Conservation (phyloP, 306 rosid genomes). For the Sophora flavescens region DNA sequence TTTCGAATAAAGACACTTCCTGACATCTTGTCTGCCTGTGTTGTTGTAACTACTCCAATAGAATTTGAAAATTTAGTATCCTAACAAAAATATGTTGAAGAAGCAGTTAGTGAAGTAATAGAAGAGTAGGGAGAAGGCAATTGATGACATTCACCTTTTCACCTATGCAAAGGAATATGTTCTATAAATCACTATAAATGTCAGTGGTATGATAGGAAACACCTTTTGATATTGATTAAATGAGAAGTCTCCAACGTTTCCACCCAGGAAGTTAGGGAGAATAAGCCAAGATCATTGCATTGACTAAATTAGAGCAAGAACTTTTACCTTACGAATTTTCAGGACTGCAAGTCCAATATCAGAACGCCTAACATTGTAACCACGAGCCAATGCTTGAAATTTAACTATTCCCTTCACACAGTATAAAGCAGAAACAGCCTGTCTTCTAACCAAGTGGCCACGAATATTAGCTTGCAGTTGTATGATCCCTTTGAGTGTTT, state of each 20-base stretch:
- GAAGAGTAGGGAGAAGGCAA: constrained; percentile 26
- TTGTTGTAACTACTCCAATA: constrained; percentile 36
- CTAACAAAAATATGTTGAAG: constrained; percentile 45
- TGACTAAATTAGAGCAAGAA: constrained; percentile 25
- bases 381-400: constrained; percentile 63
- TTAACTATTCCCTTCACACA: constrained; percentile 62
- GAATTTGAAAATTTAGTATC: constrained; percentile 44
- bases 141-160: constrained; percentile 20
- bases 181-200: constrained; percentile 14
- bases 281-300: constrained; percentile 27
- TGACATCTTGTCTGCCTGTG: constrained; percentile 51
- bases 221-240: constrained; percentile 14
- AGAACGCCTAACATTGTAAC: constrained; percentile 58
- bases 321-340: constrained; percentile 52
- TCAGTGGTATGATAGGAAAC: constrained; percentile 23
- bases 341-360: constrained; percentile 52
- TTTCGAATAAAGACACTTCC: constrained; percentile 52
- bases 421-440: constrained; percentile 65
- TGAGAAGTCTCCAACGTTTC: constrained; percentile 8
- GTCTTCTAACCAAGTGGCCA: constrained; percentile 67
- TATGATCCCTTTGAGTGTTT: constrained; percentile 51
- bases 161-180: background rate
- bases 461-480: constrained; percentile 68
- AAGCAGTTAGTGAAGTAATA: constrained; percentile 23
- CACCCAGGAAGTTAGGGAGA: constrained; percentile 22